phyloP scores from a whole-genome alignment of 2,329 filamentous ascomycete species.

The Ascocoryne sarcoides region DNA sequence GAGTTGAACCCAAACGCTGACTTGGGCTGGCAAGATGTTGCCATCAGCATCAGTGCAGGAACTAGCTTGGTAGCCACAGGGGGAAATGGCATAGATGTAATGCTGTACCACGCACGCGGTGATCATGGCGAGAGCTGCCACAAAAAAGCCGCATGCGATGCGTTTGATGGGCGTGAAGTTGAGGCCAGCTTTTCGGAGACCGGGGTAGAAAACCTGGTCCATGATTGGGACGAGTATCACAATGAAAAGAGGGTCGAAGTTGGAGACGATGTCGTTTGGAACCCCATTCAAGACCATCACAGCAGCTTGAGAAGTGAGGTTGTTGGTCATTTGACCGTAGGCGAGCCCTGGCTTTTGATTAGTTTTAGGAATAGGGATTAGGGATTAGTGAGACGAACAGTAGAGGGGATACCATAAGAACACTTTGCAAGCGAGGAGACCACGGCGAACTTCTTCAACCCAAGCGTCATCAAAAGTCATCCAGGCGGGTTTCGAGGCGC shows the following conservation, averaged over 20 bases:
- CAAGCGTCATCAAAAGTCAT: too few species aligned
- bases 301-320: constrained; percentile 48
- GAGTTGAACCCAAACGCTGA: constrained; percentile 38
- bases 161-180: constrained; percentile 48
- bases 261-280: constrained; percentile 52
- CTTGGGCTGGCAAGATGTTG: too few species aligned
- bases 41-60: too few species aligned
- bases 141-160: constrained; percentile 54
- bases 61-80: too few species aligned
- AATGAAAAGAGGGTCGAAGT: constrained; percentile 51
- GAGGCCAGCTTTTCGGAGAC: constrained; percentile 43
- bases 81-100: constrained; percentile 48
- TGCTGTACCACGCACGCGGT: constrained; percentile 49
- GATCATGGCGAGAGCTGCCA: constrained; percentile 42
- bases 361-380: too few species aligned
- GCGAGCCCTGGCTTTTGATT: too few species aligned
- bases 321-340: constrained; percentile 48
- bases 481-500: too few species aligned
- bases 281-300: constrained; percentile 44
- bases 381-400: too few species aligned
- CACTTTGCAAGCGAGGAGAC: constrained; percentile 46
- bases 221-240: constrained; percentile 47
- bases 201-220: constrained; percentile 47
- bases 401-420: constrained; percentile 56
- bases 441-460: constrained; percentile 57